Evolutionary conservation across 306 rosid species (phyloP).

Genomic region (Quercus alba): DNA sequence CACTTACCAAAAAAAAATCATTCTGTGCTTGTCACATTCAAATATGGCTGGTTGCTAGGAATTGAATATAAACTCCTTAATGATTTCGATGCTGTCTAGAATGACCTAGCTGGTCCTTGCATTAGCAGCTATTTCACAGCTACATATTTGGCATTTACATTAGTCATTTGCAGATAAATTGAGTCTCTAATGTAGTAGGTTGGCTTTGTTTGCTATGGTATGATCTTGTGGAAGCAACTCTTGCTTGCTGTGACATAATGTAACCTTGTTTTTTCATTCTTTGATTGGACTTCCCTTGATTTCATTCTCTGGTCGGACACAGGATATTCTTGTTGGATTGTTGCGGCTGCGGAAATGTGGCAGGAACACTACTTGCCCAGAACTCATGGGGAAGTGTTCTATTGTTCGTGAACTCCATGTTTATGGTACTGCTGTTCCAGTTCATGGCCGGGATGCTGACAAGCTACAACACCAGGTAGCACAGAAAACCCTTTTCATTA

Average conservation of each 20-base stretch:
- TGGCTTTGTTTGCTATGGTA: background rate
- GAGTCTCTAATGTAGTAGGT: background rate
- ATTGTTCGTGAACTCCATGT: conserved; percentile 96
- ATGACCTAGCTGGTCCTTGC: background rate
- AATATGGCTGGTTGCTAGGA: background rate
- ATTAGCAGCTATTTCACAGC: background rate
- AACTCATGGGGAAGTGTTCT: conserved; percentile 83
- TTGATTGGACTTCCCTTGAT: conserved; percentile 11
- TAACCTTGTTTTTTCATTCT: conserved; percentile 12
- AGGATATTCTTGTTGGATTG: conserved; percentile 97
- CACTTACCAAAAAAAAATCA: background rate
- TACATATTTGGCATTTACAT: background rate
- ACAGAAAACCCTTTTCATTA: conserved; percentile 7
- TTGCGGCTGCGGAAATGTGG: conserved; percentile 86
- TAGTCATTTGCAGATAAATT: background rate
- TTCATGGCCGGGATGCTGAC: conserved; percentile 91
- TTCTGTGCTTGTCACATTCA: background rate
- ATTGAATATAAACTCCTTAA: background rate
- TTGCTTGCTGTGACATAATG: conserved; percentile 7
- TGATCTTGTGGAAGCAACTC: background rate
- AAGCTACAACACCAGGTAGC: conserved; percentile 97
- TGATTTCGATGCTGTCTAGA: background rate
- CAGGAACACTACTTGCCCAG: conserved; percentile 75
- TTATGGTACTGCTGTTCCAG: conserved; percentile 98
- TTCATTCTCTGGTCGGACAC: conserved; percentile 5